phyloP scores from a whole-genome alignment of 2,329 filamentous ascomycete genomes.

The Emergomyces pasteurianus region DNA sequence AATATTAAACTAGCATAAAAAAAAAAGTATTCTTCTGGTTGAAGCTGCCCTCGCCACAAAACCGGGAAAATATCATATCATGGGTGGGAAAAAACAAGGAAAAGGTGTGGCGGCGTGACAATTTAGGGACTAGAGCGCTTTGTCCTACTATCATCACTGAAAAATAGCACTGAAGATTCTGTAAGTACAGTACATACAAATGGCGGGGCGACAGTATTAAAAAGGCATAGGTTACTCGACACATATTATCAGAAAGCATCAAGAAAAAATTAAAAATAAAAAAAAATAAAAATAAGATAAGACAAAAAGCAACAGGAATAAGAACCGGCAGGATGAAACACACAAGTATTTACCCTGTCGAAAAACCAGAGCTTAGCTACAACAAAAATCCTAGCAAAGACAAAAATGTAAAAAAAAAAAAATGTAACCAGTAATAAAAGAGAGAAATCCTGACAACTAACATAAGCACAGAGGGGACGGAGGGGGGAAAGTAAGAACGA shows the following conservation, averaged over 20 bases:
- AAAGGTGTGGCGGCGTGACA: no score
- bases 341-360: neutral
- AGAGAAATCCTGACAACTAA: no score
- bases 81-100: no score
- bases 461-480: neutral
- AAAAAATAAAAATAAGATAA: conserved; percentile 6
- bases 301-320: neutral
- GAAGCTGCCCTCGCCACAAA: no score
- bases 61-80: no score
- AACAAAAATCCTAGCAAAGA: conserved; percentile 5
- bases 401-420: neutral
- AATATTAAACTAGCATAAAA: no score
- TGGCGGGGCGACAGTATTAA: neutral
- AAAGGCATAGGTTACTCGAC: neutral
- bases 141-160: neutral
- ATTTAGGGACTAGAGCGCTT: no score
- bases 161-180: neutral
- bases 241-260: no score
- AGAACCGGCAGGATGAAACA: neutral
- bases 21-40: no score
- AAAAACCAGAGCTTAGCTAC: neutral
- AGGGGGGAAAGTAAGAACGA: neutral
- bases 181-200: neutral
- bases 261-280: no score
- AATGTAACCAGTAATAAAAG: neutral